Base-by-base conservation (phyloP, 371 early-diverging fungal genomes). In the Syncephalastrum monosporum region DNA sequence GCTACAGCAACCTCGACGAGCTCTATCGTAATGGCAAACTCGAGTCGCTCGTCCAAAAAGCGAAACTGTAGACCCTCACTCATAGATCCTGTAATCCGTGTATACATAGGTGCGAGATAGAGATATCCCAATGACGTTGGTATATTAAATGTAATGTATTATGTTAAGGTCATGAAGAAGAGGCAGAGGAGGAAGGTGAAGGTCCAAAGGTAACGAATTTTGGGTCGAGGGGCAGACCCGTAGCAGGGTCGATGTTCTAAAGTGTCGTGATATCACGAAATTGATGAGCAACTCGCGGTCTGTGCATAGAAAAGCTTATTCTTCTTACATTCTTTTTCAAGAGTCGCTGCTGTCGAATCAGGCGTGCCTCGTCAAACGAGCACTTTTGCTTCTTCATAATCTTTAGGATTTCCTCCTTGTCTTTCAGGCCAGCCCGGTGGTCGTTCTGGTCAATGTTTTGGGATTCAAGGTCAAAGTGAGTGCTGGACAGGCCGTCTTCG, bases 281-380 rank as follows among this genome's bases (percentile, higher is more conserved):
- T 29, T 6, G 12, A 12, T 24, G 27, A 19, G 27, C 45, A 42
- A 8, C 21, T 24, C 25, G 43, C 21, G 5, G 21, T 45, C 27
- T 8, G 27, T 27, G 23, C 33, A 25, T 14, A 23, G 2, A 33
- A 4, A 13, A 42, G 5, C 4, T 1, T 41, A 14, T 25, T 15
- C 46, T n/a, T 41, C 74, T 67, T 69, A 76, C 80, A 65, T 91
- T 88, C 53, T 80, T 82, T 53, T 82, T 75, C 73, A 91, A 81
- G 38, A 83, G 65, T 50, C 75, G 79, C 58, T 91, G 84, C 59
- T 90, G 90, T 43, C 87, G 82, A 63, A 90, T 87, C 41, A 91
- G 67, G 38, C 92, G 78, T 14, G 92, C 92, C 75, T 89, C 85
- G 72, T 92, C 92, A 76, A 92, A 92, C 25, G 83, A 79, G 23